These are phyloP conservation scores for Sarcodon aspratus DNA, from an alignment of 768 basidiomycete species.

Conservation along the genomic window DNA sequence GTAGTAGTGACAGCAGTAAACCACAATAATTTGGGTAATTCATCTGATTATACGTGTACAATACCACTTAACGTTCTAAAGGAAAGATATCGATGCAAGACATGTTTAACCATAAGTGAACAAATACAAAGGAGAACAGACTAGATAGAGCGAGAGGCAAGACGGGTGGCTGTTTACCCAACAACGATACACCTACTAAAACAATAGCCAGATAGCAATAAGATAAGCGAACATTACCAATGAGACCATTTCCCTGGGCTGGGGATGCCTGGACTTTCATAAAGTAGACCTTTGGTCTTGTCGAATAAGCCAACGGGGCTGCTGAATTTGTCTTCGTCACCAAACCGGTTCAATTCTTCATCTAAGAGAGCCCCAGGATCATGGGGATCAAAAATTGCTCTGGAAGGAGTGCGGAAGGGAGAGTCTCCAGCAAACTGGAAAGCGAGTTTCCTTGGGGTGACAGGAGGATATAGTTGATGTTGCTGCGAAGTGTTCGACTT, in stretches of 20 bases:
- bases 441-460: constrained; percentile 35
- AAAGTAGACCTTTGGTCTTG: constrained; percentile 41
- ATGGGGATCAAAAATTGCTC: constrained; percentile 55
- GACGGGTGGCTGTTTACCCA: no score
- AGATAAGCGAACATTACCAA: no score
- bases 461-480: constrained; percentile 15
- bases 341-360: constrained; percentile 52
- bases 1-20: no score
- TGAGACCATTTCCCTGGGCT: constrained; percentile 31
- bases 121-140: no score
- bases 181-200: no score
- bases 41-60: no score
- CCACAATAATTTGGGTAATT: no score
- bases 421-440: constrained; percentile 25
- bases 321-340: constrained; percentile 3
- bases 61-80: no score
- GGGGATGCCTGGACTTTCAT: constrained; percentile 59
- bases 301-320: constrained; percentile 65
- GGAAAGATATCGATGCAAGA: no score
- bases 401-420: constrained; percentile 21
- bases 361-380: constrained; percentile 59
- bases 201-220: no score
- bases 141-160: no score
- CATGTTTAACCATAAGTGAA: no score
- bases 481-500: constrained; percentile 10